These are phyloP conservation scores for Plasmodium berghei DNA, from an alignment of 169 alveolate species.

Conservation along the genomic window DNA sequence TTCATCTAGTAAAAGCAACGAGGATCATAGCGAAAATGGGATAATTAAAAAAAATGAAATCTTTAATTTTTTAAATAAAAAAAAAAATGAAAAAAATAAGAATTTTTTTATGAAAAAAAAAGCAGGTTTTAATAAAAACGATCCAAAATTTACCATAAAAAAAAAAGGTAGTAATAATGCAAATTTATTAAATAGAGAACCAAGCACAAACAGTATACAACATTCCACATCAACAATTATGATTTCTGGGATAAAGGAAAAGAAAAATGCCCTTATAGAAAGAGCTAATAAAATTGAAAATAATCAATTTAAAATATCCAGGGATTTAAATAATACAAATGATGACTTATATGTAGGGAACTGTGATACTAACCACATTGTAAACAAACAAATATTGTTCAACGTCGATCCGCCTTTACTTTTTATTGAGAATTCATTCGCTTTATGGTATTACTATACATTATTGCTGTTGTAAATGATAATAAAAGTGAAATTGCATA, in stretches of 20 bases:
- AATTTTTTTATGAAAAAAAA: constrained; percentile 1
- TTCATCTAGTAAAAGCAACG: background rate
- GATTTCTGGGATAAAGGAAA: constrained; percentile 12
- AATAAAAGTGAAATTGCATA: background rate
- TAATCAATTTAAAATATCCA: background rate
- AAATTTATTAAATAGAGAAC: background rate
- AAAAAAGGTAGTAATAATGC: background rate
- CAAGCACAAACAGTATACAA: background rate
- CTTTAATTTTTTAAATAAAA: background rate
- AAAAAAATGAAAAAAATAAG: background rate
- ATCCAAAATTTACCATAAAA: background rate
- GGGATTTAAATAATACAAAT: background rate
- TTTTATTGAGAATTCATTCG: constrained; percentile 25
- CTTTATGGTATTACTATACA: constrained; percentile 19
- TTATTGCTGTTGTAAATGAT: background rate
- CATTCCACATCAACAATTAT: background rate
- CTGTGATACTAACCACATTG: background rate
- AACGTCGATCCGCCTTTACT: constrained; percentile 40
- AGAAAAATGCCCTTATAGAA: constrained; percentile 23
- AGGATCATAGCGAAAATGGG: background rate
- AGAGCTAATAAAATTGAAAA: constrained; percentile 28
- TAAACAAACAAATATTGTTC: constrained; percentile 2
- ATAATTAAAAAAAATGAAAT: background rate
- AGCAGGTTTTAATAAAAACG: background rate
- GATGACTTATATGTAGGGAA: background rate